Percentiles rank a stretch among this genome's conserved stretches.
Conservation (phyloP, 805 yeast genomes). For the Starmerella gropengiesseri region DNA sequence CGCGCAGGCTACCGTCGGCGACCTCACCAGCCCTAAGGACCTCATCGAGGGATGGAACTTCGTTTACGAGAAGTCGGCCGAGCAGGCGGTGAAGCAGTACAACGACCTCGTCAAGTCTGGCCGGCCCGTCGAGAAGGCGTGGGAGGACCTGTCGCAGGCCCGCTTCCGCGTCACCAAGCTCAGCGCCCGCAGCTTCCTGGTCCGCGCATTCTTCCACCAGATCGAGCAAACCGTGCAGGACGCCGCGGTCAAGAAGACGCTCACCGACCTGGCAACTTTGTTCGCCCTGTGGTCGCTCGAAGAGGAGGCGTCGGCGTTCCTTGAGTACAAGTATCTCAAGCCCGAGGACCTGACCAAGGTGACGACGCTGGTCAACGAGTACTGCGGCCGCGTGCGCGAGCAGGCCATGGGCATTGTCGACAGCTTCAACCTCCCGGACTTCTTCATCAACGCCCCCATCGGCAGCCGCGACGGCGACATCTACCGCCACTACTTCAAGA, state of each 20-base stretch:
- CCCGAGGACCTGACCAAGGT: constrained; percentile 37
- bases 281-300: constrained; percentile 60
- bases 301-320: constrained; percentile 56
- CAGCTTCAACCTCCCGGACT: constrained; percentile 69
- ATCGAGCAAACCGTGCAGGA: constrained; percentile 9
- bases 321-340: constrained; percentile 48
- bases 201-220: constrained; percentile 26
- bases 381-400: constrained; percentile 45
- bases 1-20: constrained; percentile 19
- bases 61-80: constrained; percentile 29
- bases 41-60: constrained; percentile 32
- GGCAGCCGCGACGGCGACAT: constrained; percentile 74
- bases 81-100: constrained; percentile 29
- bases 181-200: constrained; percentile 32
- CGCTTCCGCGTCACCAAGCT: constrained; percentile 34
- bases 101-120: constrained; percentile 24
- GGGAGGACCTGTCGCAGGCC: constrained; percentile 33
- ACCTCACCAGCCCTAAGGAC: constrained; percentile 25
- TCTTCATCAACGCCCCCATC: constrained; percentile 64
- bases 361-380: constrained; percentile 35
- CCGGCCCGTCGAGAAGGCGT: constrained; percentile 27
- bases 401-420: constrained; percentile 70
- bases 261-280: constrained; percentile 20
- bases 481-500: constrained; percentile 59
- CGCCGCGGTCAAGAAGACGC: constrained; percentile 18